Evolutionary conservation across 2,329 filamentous ascomycete genomes (phyloP).

Genomic region (Hypoxylon sp.): DNA sequence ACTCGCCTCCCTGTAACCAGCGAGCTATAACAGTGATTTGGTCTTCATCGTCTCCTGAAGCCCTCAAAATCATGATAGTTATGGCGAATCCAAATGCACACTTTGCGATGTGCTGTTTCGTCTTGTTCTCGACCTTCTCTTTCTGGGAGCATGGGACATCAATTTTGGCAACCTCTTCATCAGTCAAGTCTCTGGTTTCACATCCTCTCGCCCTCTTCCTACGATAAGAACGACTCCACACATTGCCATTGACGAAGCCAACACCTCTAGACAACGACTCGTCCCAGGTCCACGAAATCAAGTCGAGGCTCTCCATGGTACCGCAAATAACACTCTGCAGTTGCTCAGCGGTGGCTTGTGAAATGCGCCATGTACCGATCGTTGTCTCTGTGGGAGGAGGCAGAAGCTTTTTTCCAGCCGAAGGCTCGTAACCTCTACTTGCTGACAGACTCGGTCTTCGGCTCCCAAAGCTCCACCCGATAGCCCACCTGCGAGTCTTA

Average conservation of each 20-base stretch:
- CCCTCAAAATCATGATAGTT: slow-evolving; percentile 59
- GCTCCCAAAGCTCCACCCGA: slow-evolving; percentile 87
- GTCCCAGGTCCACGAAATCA: slow-evolving; percentile 76
- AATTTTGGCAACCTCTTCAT: slow-evolving; percentile 36
- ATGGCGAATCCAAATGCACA: slow-evolving; percentile 73
- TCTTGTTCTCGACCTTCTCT: slow-evolving; percentile 19
- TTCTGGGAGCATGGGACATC: neutral
- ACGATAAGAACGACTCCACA: slow-evolving; percentile 83
- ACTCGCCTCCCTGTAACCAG: slow-evolving; percentile 83
- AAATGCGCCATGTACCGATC: slow-evolving; percentile 57
- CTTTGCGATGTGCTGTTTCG: slow-evolving; percentile 55
- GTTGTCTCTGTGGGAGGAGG: slow-evolving; percentile 60
- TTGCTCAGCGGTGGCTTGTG: slow-evolving; percentile 11
- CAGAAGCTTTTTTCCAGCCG: slow-evolving; percentile 60
- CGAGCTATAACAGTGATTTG: slow-evolving; percentile 68
- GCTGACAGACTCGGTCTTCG: slow-evolving; percentile 70
- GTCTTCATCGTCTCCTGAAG: slow-evolving; percentile 52
- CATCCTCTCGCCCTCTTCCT: slow-evolving; percentile 66
- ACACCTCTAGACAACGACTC: slow-evolving; percentile 66
- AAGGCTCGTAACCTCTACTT: slow-evolving; percentile 61
- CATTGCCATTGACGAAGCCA: slow-evolving; percentile 77
- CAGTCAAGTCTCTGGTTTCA: slow-evolving; percentile 43
- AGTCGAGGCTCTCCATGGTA: slow-evolving; percentile 68
- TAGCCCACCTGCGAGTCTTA: slow-evolving; percentile 86
- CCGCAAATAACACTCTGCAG: slow-evolving; percentile 56